Base-by-base conservation (phyloP, 1,284 basidiomycete species). In the Ceratobasidium sp. region DNA sequence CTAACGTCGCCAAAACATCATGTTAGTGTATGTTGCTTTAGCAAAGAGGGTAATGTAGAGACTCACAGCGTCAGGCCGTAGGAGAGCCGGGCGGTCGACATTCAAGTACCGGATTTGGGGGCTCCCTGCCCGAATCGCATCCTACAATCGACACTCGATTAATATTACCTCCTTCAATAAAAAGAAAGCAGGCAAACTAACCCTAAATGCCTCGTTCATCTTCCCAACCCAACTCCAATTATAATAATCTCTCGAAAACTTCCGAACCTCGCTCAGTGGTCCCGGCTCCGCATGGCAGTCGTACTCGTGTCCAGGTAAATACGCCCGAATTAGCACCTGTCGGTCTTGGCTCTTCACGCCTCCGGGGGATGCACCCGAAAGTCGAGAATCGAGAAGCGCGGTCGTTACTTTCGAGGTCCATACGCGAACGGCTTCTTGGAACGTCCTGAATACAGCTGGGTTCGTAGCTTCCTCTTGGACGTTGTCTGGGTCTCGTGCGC, bases 41-140 rank as follows among this genome's bases (percentile, higher is more conserved):
- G 62, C 30, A 30, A 8, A 13, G 8, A 46, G 9, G n/a, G 38
- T 11, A 7, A 9, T n/a, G n/a, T 23, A 30, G 16, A 14, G 35
- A 83, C 87, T 74, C 74, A 89, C 87, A 28, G 87, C 86, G 77
- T 90, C 89, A 26, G 89, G 89, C 0, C 89, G 82, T 16, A 90
- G 80, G 58, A 86, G 82, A 26, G 83, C 88, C 1, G 88, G 88
- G 63, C 82, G 82, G 73, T 90, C 88, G 61, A 90, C 88, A 1
- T 83, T 80, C 2, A 90, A 81, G 78, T 84, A 90, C 76, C 87
- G 85, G 11, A 91, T 82, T 75, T 88, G 83, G 0, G 86, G 85
- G 76, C 84, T 89, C 73, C 81, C 75, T 23, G 78, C 78, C 58
- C 77, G 78, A n/a, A 89, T 77, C 13, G 87, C 76, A 23, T 79